Conservation (phyloP, 495 filamentous ascomycete species). For the Neurospora discreta region DNA sequence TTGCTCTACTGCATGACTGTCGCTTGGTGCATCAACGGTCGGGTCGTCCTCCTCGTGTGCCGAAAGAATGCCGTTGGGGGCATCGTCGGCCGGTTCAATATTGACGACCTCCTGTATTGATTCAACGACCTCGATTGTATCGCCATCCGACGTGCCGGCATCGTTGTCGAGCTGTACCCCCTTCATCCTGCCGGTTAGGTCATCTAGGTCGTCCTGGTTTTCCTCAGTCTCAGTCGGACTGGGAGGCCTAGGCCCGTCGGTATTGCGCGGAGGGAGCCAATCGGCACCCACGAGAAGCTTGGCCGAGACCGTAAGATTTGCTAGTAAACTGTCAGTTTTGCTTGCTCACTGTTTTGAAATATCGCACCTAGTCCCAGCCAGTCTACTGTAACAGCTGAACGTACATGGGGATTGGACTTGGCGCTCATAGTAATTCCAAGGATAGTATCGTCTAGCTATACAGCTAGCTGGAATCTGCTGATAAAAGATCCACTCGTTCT, state of each 20-base stretch:
- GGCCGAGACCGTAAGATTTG: not conserved
- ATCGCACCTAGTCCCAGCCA: not conserved
- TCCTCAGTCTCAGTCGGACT: not conserved
- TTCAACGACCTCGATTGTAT: fast-evolving
- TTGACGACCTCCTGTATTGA: no score
- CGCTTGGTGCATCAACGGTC: not conserved
- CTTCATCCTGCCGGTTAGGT: not conserved
- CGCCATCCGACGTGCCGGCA: fast-evolving
- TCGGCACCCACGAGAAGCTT: not conserved
- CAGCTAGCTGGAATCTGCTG: not conserved
- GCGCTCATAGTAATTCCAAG: not conserved
- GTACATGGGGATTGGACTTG: not conserved
- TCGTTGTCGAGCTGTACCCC: not conserved
- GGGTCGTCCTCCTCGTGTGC: no score
- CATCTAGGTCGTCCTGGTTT: not conserved
- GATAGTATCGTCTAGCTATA: not conserved
- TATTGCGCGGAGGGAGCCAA: not conserved
- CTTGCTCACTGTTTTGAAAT: not conserved
- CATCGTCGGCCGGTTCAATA: no score
- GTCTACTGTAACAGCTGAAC: not conserved
- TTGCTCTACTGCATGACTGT: not conserved
- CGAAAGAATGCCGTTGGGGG: no score
- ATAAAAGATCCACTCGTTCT: not conserved
- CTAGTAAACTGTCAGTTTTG: not conserved
- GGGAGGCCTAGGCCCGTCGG: not conserved